Conservation (phyloP, 1,139 yeast species). For the Suzukiozyma palmioleophila region DNA sequence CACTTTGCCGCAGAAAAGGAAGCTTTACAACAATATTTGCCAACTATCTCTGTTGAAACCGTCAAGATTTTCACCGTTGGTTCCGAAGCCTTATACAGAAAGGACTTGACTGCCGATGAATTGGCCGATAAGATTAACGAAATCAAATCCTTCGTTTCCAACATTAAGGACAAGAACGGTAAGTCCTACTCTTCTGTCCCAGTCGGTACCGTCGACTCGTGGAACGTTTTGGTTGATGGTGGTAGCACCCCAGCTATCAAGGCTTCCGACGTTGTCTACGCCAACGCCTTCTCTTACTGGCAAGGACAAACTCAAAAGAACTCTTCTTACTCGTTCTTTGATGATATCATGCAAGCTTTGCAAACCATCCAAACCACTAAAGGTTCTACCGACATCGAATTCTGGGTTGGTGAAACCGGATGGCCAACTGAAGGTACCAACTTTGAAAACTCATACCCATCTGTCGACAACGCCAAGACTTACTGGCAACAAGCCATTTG, state of each 20-base stretch:
- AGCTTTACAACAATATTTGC: conserved; percentile 67
- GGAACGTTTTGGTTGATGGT: conserved; percentile 88
- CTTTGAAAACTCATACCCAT: conserved; percentile 62
- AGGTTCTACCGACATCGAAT: conserved; percentile 77
- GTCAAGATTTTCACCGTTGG: conserved; percentile 79
- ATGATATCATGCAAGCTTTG: conserved; percentile 94
- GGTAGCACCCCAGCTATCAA: conserved; percentile 62
- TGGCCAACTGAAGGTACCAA: conserved; percentile 91
- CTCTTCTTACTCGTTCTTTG: conserved; percentile 86
- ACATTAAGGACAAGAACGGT: conserved; percentile 76
- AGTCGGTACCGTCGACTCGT: conserved; percentile 93
- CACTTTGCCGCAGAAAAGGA: conserved; percentile 67
- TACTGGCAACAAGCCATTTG: conserved; percentile 89
- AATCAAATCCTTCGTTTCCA: conserved; percentile 51
- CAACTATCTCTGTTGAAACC: conserved; percentile 61
- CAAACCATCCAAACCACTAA: conserved; percentile 79
- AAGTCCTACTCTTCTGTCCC: conserved; percentile 64
- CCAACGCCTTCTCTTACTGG: conserved; percentile 98
- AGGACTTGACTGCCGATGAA: conserved; percentile 64
- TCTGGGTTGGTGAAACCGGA: conserved; percentile 98
- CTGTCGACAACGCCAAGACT: conserved; percentile 64
- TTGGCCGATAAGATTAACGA: conserved; percentile 61
- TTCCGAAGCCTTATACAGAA: conserved; percentile 88
- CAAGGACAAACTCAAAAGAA: conserved; percentile 85
- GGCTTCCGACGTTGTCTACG: conserved; percentile 80